These are phyloP conservation scores for Diaporthe citri DNA, from an alignment of 2,329 filamentous ascomycete genomes.

Conservation along the genomic window DNA sequence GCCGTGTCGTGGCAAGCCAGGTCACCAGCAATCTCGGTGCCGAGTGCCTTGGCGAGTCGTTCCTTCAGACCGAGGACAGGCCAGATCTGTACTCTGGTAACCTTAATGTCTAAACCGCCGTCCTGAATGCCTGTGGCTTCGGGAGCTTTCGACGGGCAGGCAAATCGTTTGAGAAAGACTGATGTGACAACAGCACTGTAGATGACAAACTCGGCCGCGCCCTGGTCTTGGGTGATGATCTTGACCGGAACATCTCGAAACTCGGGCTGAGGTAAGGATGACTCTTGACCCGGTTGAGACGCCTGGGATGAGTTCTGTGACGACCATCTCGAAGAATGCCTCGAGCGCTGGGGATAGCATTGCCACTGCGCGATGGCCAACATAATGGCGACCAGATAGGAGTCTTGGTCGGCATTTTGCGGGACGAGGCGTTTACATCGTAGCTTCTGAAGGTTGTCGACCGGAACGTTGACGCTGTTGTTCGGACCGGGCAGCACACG, in stretches of 20 bases:
- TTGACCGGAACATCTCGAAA: slow-evolving; percentile 64
- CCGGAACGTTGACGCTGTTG: slow-evolving; percentile 59
- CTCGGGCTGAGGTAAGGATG: slow-evolving; percentile 44
- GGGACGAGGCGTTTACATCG: slow-evolving; percentile 63
- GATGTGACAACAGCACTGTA: slow-evolving; percentile 64
- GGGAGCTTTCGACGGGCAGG: slow-evolving; percentile 59
- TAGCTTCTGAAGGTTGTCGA: slow-evolving; percentile 60
- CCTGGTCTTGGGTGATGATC: slow-evolving; percentile 64
- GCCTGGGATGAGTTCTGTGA: slow-evolving; percentile 45
- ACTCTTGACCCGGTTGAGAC: slow-evolving; percentile 36
- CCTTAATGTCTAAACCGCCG: slow-evolving; percentile 59
- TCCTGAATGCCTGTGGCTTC: slow-evolving; percentile 43
- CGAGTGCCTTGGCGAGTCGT: slow-evolving; percentile 66
- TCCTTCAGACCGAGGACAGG: slow-evolving; percentile 68
- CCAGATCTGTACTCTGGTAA: slow-evolving; percentile 65
- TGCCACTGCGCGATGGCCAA: slow-evolving; percentile 69
- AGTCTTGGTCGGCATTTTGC: slow-evolving; percentile 62
- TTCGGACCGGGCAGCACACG: slow-evolving; percentile 58
- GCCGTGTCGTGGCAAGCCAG: slow-evolving; percentile 44
- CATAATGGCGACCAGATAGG: slow-evolving; percentile 64
- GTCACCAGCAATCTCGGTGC: slow-evolving; percentile 62
- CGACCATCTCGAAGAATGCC: slow-evolving; percentile 34
- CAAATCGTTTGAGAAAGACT: slow-evolving; percentile 63
- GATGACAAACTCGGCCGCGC: slow-evolving; percentile 63
- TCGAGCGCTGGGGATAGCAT: slow-evolving; percentile 55